Evolutionary conservation across 2,329 filamentous ascomycete species (phyloP).

Genomic region (Myriosclerotinia curreyana): DNA sequence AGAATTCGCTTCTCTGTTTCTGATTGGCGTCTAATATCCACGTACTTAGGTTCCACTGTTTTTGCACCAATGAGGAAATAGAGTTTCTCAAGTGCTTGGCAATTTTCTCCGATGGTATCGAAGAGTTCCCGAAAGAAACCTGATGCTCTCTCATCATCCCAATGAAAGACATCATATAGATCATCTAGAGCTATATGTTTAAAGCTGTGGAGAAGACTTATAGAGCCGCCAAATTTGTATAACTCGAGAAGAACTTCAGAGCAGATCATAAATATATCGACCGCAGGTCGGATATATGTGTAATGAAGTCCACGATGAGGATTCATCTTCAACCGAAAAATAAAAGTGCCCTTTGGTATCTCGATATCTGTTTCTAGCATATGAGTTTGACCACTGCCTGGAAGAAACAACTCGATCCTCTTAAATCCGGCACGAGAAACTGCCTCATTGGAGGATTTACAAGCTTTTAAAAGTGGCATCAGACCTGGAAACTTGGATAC

Average conservation of each 20-base stretch:
- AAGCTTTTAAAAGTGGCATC: neutral
- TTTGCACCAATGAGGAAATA: neutral
- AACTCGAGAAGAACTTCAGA: rapidly evolving
- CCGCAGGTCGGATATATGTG: neutral
- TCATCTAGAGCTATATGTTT: neutral
- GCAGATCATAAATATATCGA: neutral
- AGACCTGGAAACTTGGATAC: neutral
- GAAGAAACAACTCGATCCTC: neutral
- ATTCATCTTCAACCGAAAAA: neutral
- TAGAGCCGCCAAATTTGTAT: neutral
- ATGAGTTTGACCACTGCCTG: rapidly evolving
- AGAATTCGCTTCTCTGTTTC: neutral
- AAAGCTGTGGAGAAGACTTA: neutral
- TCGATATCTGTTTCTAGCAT: neutral
- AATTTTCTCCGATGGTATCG: neutral
- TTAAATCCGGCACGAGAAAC: neutral
- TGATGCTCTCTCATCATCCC: too few species aligned
- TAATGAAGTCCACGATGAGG: neutral
- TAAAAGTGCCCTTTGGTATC: neutral
- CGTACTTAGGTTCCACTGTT: neutral
- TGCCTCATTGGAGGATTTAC: neutral
- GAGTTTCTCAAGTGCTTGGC: neutral
- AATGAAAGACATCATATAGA: neutral
- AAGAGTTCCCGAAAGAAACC: neutral
- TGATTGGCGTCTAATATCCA: too few species aligned